Percentiles rank a stretch among this genome's conserved stretches.
Conservation (phyloP, 2,329 filamentous ascomycete genomes). For the Elsinoe necatrix region DNA sequence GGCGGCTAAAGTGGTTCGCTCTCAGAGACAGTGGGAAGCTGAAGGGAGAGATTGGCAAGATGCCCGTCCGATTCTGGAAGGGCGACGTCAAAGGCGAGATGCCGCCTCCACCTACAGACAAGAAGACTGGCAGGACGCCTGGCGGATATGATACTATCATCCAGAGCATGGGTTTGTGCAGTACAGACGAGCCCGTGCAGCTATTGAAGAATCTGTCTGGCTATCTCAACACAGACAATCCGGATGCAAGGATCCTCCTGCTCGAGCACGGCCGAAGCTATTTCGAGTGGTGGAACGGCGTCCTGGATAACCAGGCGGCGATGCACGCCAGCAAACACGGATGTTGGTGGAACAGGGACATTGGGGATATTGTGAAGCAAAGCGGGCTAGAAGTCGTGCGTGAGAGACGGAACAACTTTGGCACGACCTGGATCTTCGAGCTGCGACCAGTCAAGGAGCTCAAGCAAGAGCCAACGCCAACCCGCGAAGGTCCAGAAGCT, state of each 20-base stretch:
- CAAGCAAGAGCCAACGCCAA: neutral
- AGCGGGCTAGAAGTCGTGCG: conserved; percentile 40
- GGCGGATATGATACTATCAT: conserved; percentile 42
- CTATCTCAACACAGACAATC: conserved; percentile 33
- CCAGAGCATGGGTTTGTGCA: conserved; percentile 46
- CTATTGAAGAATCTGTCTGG: conserved; percentile 38
- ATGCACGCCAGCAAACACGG: conserved; percentile 42
- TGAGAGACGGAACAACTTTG: conserved; percentile 40
- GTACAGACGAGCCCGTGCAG: conserved; percentile 37
- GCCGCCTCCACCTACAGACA: conserved; percentile 31
- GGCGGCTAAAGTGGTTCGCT: conserved; percentile 41
- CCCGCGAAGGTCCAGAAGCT: neutral
- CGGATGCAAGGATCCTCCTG: conserved; percentile 39
- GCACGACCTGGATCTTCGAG: conserved; percentile 44
- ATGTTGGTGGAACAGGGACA: conserved; percentile 47
- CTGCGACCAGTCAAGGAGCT: conserved; percentile 30
- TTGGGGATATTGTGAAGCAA: conserved; percentile 40
- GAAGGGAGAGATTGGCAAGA: conserved; percentile 11
- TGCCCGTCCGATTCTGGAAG: conserved; percentile 33
- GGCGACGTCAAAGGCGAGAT: conserved; percentile 38
- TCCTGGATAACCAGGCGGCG: conserved; percentile 39
- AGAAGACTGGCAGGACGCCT: conserved; percentile 20
- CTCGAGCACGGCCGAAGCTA: conserved; percentile 44
- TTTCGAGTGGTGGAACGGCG: conserved; percentile 40
- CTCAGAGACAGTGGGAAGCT: conserved; percentile 25